Percentiles rank a stretch among this genome's conserved stretches.
Evolutionary conservation across 2,329 filamentous ascomycete species (phyloP).

Genomic region (Verticillium nonalfalfae): DNA sequence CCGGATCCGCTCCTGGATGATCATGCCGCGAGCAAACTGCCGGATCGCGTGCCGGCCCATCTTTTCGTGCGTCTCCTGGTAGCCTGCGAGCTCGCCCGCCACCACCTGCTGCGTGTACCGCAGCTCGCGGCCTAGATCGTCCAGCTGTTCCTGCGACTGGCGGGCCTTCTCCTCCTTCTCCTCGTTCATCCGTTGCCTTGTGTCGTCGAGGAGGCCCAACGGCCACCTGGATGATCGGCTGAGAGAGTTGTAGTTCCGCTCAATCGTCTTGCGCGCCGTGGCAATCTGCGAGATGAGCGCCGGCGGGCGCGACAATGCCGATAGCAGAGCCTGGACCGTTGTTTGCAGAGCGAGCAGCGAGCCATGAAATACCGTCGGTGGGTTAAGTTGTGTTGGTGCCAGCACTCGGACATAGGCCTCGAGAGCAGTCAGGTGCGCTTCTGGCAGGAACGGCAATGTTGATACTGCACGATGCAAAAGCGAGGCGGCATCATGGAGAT

Average conservation of each 20-base stretch:
- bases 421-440: conserved; percentile 62
- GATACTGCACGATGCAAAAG: conserved; percentile 46
- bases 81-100: conserved; percentile 83
- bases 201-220: conserved; percentile 77
- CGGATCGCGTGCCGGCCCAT: conserved; percentile 69
- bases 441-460: conserved; percentile 61
- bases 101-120: conserved; percentile 92
- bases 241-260: conserved; percentile 70
- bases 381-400: conserved; percentile 63
- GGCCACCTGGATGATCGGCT: conserved; percentile 74
- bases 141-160: conserved; percentile 63
- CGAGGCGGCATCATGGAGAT: conserved; percentile 61
- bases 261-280: conserved; percentile 65
- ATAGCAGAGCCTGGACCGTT: conserved; percentile 75
- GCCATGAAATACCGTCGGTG: conserved; percentile 67
- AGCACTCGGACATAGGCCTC: conserved; percentile 64
- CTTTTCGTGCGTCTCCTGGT: conserved; percentile 83
- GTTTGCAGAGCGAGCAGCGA: conserved; percentile 74
- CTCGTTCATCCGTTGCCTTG: conserved; percentile 71
- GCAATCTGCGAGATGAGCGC: conserved; percentile 71
- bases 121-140: conserved; percentile 72
- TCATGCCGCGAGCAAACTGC: conserved; percentile 69
- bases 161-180: conserved; percentile 78
- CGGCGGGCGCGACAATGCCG: conserved; percentile 71
- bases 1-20: conserved; percentile 73